Evolutionary conservation across 2,329 filamentous ascomycete species (phyloP).

Genomic region (Colletotrichum orchidophilum): DNA sequence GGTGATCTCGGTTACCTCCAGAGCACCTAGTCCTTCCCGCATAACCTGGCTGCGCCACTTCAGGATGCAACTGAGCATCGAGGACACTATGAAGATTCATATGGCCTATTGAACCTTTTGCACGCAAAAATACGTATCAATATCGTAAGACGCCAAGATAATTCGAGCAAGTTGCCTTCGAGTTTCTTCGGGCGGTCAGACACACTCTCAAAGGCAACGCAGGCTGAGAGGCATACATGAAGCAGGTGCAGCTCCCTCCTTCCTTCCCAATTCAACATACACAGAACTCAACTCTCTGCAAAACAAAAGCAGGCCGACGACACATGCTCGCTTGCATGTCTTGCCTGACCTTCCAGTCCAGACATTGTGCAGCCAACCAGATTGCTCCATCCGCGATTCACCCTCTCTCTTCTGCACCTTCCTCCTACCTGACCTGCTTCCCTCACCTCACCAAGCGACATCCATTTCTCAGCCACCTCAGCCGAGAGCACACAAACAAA

Average conservation of each 20-base stretch:
- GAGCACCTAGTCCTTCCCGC: too few relatives aligned
- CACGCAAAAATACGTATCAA: background rate
- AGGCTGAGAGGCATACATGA: background rate
- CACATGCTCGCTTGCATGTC: background rate
- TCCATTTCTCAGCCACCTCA: slow-evolving; percentile 23
- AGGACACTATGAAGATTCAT: background rate
- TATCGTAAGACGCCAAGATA: too few relatives aligned
- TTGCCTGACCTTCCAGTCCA: background rate
- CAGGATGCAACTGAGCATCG: too few relatives aligned
- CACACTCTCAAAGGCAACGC: background rate
- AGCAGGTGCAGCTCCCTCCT: background rate
- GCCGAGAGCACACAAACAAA: background rate
- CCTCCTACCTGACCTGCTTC: slow-evolving; percentile 8
- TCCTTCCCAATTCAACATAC: background rate
- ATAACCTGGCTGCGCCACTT: too few relatives aligned
- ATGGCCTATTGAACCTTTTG: background rate
- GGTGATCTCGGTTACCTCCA: background rate
- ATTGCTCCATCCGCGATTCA: slow-evolving; percentile 1
- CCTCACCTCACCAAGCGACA: background rate
- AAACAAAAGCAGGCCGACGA: background rate
- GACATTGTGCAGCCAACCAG: background rate
- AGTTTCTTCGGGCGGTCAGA: background rate
- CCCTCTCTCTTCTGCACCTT: slow-evolving; percentile 2
- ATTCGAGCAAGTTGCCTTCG: background rate
- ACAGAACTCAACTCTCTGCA: background rate